A percentile compares a stretch with the other conserved stretches of the same genome.
Evolutionary conservation across 805 yeast species (phyloP).

Genomic region (Ogataea saltuana): DNA sequence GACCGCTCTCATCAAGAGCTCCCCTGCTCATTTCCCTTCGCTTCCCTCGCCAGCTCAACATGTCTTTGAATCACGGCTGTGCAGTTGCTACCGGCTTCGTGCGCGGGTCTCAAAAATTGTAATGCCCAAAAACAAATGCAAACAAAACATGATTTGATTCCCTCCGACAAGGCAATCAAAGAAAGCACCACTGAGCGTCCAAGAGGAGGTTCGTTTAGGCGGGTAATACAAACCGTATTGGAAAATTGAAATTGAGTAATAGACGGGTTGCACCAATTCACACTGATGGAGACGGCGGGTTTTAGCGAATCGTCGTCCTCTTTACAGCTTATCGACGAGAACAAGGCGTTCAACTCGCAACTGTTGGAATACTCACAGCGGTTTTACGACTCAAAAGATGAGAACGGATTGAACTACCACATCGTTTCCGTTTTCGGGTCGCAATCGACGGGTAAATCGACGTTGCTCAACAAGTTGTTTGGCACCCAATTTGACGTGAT

Average conservation of each 20-base stretch:
- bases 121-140: not conserved
- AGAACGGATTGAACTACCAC: conserved; percentile 74
- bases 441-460: conserved; percentile 95
- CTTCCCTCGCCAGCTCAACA: not conserved
- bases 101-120: not conserved
- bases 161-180: no score
- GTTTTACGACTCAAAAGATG: conserved; percentile 31
- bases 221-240: no score
- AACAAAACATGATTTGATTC: no score
- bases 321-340: conserved; percentile 63
- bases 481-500: conserved; percentile 89
- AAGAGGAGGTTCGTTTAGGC: no score
- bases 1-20: no score
- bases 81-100: conserved; percentile 3
- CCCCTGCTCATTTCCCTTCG: not conserved
- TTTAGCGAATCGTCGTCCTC: conserved; percentile 32
- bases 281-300: conserved; percentile 2
- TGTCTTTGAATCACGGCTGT: conserved; percentile 1
- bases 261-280: no score
- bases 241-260: no score
- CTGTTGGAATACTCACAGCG: conserved; percentile 34
- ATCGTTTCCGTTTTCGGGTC: conserved; percentile 96
- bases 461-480: conserved; percentile 81
- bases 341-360: conserved; percentile 49
- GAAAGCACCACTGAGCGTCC: no score